These are phyloP conservation scores for Arxiozyma bovina DNA, from an alignment of 1,139 yeast genomes.

Conservation along the genomic window DNA sequence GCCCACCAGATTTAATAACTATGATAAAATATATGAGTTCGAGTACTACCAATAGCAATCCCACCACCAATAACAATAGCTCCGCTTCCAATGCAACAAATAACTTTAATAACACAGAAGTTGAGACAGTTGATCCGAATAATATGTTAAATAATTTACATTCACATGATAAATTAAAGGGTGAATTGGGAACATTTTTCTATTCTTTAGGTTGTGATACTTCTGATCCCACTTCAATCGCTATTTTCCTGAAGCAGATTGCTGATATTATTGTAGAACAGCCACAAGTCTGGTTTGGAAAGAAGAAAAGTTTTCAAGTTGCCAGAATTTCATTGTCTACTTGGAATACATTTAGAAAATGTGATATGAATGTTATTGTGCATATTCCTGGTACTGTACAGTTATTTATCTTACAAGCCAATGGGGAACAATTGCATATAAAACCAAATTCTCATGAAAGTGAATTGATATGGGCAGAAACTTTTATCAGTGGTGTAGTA, in stretches of 20 bases:
- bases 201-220: conserved; percentile 53
- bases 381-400: conserved; percentile 75
- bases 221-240: conserved; percentile 56
- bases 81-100: background rate
- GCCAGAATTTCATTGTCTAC: conserved; percentile 61
- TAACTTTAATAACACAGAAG: background rate
- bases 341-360: conserved; percentile 66
- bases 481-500: conserved; percentile 68
- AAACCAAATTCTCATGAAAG: conserved; percentile 27
- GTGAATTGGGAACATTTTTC: conserved; percentile 34
- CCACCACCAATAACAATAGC: conserved; percentile 6
- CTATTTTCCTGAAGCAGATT: conserved; percentile 71
- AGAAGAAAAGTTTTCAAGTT: conserved; percentile 66
- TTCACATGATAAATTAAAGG: conserved; percentile 27
- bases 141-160: conserved; percentile 20
- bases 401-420: conserved; percentile 52
- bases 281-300: conserved; percentile 68
- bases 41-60: conserved; percentile 4
- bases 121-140: conserved; percentile 11
- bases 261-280: conserved; percentile 53
- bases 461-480: conserved; percentile 65
- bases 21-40: conserved; percentile 37
- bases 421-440: conserved; percentile 38
- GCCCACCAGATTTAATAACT: conserved; percentile 89
- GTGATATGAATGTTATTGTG: conserved; percentile 70